Percentiles rank a stretch among this genome's conserved stretches.
These are phyloP conservation scores for Crithidia expoeki DNA, from an alignment of 208 protist species.

Conservation along the genomic window DNA sequence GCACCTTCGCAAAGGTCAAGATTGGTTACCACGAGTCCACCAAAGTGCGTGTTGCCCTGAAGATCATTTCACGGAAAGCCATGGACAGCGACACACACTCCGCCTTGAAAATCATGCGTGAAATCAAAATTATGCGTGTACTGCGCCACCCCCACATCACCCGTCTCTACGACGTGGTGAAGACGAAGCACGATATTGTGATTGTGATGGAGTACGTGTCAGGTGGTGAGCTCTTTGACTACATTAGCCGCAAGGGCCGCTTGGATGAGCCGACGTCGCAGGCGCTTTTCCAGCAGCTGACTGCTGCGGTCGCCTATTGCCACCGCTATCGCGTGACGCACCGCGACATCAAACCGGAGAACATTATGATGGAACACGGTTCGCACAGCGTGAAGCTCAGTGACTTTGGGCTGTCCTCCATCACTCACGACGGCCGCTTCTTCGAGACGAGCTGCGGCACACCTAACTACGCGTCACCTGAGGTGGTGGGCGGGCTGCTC, in stretches of 20 bases:
- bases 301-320: constrained; percentile 98
- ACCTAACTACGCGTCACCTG: constrained; percentile 85
- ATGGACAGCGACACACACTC: constrained; percentile 77
- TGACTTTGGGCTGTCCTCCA: constrained; percentile 88
- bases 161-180: constrained; percentile 96
- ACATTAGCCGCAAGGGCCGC: constrained; percentile 95
- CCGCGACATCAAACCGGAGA: constrained; percentile 96
- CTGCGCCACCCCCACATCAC: constrained; percentile 99
- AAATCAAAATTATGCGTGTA: constrained; percentile 97
- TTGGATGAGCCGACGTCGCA: constrained; percentile 91
- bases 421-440: constrained; percentile 78
- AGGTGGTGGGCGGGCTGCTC: constrained; percentile 77
- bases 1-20: constrained; percentile 89
- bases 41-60: constrained; percentile 76
- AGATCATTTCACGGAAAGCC: constrained; percentile 78
- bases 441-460: constrained; percentile 90
- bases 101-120: constrained; percentile 92
- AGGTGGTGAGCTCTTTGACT: constrained; percentile 98
- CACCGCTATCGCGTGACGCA: constrained; percentile 95
- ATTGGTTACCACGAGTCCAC: constrained; percentile 96
- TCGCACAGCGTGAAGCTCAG: constrained; percentile 78
- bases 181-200: constrained; percentile 97
- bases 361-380: constrained; percentile 91
- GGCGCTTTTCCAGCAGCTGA: constrained; percentile 97
- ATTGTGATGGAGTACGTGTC: constrained; percentile 98